These are phyloP conservation scores for Tylopilus sp. DNA, from an alignment of 768 basidiomycete species.

Conservation along the genomic window DNA sequence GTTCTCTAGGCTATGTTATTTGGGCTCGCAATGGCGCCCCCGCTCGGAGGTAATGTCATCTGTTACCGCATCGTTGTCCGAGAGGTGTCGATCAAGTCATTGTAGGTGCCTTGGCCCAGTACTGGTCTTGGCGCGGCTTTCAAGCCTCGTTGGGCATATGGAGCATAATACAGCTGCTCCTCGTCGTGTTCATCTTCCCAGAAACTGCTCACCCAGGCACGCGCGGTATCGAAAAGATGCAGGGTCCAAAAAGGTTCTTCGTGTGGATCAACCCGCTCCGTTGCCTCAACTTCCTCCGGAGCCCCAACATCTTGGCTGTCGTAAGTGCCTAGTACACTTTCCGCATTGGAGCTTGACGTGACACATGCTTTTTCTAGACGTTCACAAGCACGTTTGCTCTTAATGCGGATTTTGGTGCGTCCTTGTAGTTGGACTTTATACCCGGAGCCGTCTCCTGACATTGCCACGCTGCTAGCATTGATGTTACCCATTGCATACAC, in stretches of 20 bases:
- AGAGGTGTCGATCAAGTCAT: too few species aligned
- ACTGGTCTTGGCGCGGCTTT: constrained; percentile 64
- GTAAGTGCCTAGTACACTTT: constrained; percentile 35
- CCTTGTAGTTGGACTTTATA: neutral
- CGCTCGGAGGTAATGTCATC: constrained; percentile 44
- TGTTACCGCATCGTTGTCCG: neutral
- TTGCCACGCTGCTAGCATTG: constrained; percentile 28
- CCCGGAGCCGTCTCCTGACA: neutral
- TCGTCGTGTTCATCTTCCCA: constrained; percentile 47
- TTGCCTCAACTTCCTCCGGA: constrained; percentile 48
- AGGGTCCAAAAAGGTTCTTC: constrained; percentile 22
- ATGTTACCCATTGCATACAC: constrained; percentile 65
- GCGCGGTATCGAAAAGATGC: constrained; percentile 48
- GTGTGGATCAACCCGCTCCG: constrained; percentile 59
- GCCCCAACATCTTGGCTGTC: constrained; percentile 54
- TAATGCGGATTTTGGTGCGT: constrained; percentile 36
- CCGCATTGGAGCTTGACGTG: neutral
- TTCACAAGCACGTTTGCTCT: constrained; percentile 34
- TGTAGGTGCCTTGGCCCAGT: constrained; percentile 49
- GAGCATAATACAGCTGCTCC: constrained; percentile 37
- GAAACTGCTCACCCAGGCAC: constrained; percentile 65
- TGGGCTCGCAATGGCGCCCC: constrained; percentile 60
- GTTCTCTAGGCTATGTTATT: constrained; percentile 42
- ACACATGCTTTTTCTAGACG: constrained; percentile 31
- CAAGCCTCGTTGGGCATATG: constrained; percentile 44